phyloP scores from a whole-genome alignment of 768 basidiomycete genomes.

The Leccinum imitatum region DNA sequence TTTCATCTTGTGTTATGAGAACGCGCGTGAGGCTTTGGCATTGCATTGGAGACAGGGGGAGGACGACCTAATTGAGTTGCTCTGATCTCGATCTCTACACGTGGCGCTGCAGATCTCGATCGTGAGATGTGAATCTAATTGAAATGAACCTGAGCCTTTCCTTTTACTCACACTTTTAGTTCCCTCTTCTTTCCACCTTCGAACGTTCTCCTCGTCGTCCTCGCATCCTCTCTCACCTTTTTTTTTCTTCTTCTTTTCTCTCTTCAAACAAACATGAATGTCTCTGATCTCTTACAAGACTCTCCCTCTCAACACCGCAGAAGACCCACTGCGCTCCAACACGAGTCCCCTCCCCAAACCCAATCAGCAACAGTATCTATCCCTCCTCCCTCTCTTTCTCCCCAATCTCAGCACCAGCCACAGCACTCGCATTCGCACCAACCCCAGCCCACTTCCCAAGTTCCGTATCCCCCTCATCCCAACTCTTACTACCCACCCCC shows the following conservation, averaged over 20 bases:
- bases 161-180: constrained; percentile 30
- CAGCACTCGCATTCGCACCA: constrained; percentile 25
- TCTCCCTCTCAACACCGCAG: constrained; percentile 60
- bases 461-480: constrained; percentile 27
- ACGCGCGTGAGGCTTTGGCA: neutral
- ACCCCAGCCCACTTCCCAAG: constrained; percentile 15
- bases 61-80: neutral
- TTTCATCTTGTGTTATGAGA: neutral
- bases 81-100: constrained; percentile 33
- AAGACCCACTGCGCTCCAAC: constrained; percentile 28
- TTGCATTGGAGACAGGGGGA: neutral
- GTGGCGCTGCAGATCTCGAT: constrained; percentile 31
- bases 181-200: constrained; percentile 30
- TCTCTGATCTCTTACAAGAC: constrained; percentile 66
- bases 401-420: constrained; percentile 30
- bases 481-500: constrained; percentile 18
- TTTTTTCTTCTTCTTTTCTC: neutral
- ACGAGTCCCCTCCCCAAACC: constrained; percentile 25
- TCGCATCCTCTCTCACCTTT: constrained; percentile 1
- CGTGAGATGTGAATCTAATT: constrained; percentile 35
- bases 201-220: constrained; percentile 7
- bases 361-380: constrained; percentile 28
- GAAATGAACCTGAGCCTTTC: constrained; percentile 34
- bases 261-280: constrained; percentile 49
- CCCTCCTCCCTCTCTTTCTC: constrained; percentile 31